phyloP scores from a whole-genome alignment of 83 land plant genomes.

The Diphasiastrum complanatum region DNA sequence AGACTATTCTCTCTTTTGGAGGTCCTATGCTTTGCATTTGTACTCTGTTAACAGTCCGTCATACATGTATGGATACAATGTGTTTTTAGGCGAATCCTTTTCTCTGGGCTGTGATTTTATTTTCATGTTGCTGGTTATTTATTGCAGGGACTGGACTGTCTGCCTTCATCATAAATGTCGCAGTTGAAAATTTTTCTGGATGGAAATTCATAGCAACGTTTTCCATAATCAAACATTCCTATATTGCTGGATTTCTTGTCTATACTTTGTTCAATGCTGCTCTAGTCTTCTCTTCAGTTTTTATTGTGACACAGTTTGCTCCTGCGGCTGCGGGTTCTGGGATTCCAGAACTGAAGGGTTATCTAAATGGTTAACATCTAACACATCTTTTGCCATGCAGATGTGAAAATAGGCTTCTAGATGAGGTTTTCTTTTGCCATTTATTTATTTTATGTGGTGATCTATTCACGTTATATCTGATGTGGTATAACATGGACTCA shows the following conservation, averaged over 20 bases:
- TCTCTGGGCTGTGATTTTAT: too few species aligned
- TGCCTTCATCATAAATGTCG: conserved; percentile 87
- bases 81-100: too few species aligned
- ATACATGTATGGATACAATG: too few species aligned
- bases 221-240: conserved; percentile 67
- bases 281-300: conserved; percentile 82
- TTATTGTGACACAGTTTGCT: conserved; percentile 83
- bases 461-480: too few species aligned
- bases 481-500: background rate
- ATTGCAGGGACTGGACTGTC: conserved; percentile 84
- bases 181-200: conserved; percentile 95
- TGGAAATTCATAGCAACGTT: conserved; percentile 94
- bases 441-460: too few species aligned
- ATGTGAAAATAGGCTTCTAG: conserved; percentile 5
- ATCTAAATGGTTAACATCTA: conserved; percentile 74
- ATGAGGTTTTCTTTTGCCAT: background rate
- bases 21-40: too few species aligned
- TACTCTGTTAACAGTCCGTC: too few species aligned
- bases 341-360: conserved; percentile 97
- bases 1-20: too few species aligned
- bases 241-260: conserved; percentile 76
- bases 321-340: conserved; percentile 99
- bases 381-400: too few species aligned
- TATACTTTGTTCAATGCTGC: conserved; percentile 63
- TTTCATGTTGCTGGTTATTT: background rate